These are phyloP conservation scores for Sporothrix pallida DNA, from an alignment of 2,329 filamentous ascomycete genomes.

Conservation along the genomic window DNA sequence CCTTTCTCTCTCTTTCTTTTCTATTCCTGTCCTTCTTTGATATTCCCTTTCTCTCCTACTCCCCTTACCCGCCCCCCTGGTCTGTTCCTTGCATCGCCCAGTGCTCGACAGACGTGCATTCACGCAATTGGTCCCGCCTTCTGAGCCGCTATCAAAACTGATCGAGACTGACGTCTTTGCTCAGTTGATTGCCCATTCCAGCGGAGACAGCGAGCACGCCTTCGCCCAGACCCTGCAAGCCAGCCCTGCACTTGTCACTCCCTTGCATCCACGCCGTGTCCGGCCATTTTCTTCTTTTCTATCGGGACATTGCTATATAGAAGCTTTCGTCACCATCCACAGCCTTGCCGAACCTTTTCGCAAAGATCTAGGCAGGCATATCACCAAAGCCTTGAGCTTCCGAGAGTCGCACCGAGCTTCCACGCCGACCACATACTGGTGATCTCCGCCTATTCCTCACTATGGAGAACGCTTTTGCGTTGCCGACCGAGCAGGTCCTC, in stretches of 20 bases:
- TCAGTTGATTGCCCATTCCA: constrained; percentile 1
- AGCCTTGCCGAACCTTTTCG: neutral
- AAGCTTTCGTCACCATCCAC: neutral
- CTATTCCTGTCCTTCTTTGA: constrained; percentile 13
- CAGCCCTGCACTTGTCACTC: constrained; percentile 5
- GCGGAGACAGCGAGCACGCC: constrained; percentile 14
- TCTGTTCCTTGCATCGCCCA: neutral
- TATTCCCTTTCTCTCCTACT: constrained; percentile 2
- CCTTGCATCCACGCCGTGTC: neutral
- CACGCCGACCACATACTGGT: neutral
- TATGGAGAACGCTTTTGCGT: constrained; percentile 70
- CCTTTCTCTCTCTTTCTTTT: constrained; percentile 18
- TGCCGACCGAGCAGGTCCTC: constrained; percentile 64
- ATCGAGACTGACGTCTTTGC: neutral
- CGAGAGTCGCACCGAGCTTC: neutral
- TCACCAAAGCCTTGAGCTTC: neutral
- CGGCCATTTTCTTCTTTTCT: neutral
- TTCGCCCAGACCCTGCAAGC: constrained; percentile 18
- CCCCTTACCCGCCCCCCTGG: neutral
- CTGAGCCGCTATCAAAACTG: constrained; percentile 18
- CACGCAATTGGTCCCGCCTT: constrained; percentile 26
- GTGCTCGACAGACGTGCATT: constrained; percentile 12
- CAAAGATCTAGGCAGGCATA: neutral
- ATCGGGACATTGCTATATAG: neutral
- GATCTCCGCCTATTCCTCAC: constrained; percentile 14